These are phyloP conservation scores for Aureobasidium musti DNA, from an alignment of 2,329 filamentous ascomycete genomes.

Conservation along the genomic window DNA sequence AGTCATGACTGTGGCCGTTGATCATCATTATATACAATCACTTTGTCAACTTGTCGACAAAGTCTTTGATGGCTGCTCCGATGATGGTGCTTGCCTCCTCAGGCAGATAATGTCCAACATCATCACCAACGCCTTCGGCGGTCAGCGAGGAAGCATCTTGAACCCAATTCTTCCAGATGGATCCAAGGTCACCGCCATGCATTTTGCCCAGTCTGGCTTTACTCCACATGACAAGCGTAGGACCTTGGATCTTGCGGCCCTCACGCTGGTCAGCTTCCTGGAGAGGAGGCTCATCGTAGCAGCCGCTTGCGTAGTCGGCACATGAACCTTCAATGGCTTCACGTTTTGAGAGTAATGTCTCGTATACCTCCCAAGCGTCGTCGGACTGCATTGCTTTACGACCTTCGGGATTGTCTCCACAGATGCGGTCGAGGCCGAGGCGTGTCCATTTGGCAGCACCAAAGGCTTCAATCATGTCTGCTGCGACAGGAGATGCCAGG, in stretches of 20 bases:
- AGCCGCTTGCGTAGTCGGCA: slow-evolving; percentile 53
- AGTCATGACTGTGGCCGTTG: not conserved
- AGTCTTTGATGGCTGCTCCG: slow-evolving; percentile 37
- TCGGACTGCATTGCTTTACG: slow-evolving; percentile 39
- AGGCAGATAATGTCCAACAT: slow-evolving; percentile 51
- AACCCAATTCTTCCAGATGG: slow-evolving; percentile 52
- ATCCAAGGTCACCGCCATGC: slow-evolving; percentile 47
- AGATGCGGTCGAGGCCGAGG: slow-evolving; percentile 40
- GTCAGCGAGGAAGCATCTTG: slow-evolving; percentile 40
- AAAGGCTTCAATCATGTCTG: slow-evolving; percentile 48
- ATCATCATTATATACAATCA: not conserved
- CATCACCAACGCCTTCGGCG: slow-evolving; percentile 41
- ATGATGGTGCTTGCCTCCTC: slow-evolving; percentile 49
- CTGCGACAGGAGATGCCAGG: slow-evolving; percentile 51
- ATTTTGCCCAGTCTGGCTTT: slow-evolving; percentile 46
- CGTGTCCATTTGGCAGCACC: slow-evolving; percentile 47
- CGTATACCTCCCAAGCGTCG: slow-evolving; percentile 50
- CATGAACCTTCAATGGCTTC: slow-evolving; percentile 49
- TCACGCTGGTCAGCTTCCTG: slow-evolving; percentile 51
- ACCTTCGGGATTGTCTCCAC: slow-evolving; percentile 38
- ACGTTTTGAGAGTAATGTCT: slow-evolving; percentile 46
- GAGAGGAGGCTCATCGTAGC: slow-evolving; percentile 46
- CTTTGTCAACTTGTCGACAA: slow-evolving; percentile 28
- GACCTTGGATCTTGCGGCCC: slow-evolving; percentile 49
- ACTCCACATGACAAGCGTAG: slow-evolving; percentile 51